A percentile compares a stretch with the other conserved stretches of the same genome.
These are phyloP conservation scores for Podospora anserina DNA, from an alignment of 495 filamentous ascomycete genomes.

Conservation along the genomic window DNA sequence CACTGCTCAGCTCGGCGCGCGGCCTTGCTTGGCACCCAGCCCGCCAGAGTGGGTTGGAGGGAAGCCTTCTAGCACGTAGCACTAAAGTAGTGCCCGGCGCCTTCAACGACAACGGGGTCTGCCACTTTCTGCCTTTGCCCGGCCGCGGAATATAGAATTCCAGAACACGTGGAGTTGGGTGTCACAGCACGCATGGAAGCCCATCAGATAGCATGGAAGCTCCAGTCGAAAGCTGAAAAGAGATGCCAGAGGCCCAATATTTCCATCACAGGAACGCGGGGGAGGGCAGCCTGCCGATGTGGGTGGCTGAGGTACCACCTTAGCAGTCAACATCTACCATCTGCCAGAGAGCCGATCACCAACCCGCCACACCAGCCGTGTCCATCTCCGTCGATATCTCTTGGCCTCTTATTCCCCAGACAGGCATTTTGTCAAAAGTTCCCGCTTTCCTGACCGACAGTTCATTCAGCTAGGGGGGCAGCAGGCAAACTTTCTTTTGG, in stretches of 20 bases:
- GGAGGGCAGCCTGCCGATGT: not conserved
- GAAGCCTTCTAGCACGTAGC: not conserved
- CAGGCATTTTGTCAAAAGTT: not conserved
- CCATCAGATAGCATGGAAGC: not conserved
- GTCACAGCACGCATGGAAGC: not conserved
- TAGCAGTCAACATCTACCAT: conserved; percentile 1
- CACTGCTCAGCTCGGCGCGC: not conserved
- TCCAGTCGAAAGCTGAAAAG: not conserved
- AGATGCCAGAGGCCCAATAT: not conserved
- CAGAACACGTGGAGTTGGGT: conserved; percentile 6
- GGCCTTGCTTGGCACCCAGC: not conserved
- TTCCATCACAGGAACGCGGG: not conserved
- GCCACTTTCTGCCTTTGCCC: not conserved
- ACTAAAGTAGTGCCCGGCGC: conserved; percentile 12
- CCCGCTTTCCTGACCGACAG: not conserved
- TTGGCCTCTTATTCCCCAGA: not conserved
- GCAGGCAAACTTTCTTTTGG: not conserved
- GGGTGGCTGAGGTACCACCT: not conserved
- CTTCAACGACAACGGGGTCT: not conserved
- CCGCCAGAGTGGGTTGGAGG: not conserved
- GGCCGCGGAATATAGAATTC: conserved; percentile 1
- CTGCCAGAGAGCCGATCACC: not conserved
- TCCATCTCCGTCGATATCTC: not conserved
- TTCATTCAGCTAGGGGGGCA: not conserved
- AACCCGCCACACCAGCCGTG: not conserved